A percentile compares a stretch with the other conserved stretches of the same genome.
Conservation (phyloP, 106 monocot species). For the Narthecium ossifragum region DNA sequence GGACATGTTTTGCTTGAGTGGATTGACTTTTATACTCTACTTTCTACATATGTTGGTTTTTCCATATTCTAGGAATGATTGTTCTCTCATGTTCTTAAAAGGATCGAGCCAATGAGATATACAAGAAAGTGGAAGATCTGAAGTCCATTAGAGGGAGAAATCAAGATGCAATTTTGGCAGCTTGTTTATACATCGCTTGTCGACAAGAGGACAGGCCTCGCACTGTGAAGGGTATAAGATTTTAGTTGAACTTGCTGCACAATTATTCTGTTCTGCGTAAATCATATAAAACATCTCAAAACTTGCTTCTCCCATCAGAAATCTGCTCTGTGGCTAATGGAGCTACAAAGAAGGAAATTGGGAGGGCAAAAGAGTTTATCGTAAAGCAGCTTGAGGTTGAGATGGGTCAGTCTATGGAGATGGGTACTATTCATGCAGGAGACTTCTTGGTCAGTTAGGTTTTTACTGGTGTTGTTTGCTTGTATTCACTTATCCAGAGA, state of each 20-base stretch:
- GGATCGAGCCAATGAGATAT: conserved; percentile 22
- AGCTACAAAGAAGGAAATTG: conserved; percentile 24
- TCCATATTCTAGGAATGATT: not conserved
- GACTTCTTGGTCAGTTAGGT: conserved; percentile 19
- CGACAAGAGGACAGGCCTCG: conserved; percentile 24
- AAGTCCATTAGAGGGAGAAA: conserved; percentile 23
- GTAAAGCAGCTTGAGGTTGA: conserved; percentile 25
- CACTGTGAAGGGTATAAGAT: conserved; percentile 14
- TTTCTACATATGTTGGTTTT: not conserved
- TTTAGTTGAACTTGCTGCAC: too few relatives aligned
- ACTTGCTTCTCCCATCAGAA: conserved; percentile 8
- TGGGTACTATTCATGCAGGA: conserved; percentile 22
- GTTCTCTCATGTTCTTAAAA: not conserved
- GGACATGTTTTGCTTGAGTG: too few relatives aligned
- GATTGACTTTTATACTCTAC: too few relatives aligned
- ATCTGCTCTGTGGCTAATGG: conserved; percentile 22
- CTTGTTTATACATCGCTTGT: conserved; percentile 24
- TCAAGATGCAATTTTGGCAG: conserved; percentile 26
- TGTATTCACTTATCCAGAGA: not conserved
- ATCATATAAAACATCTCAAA: too few relatives aligned
- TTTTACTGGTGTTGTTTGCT: not conserved
- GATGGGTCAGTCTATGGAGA: conserved; percentile 28
- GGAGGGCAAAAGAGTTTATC: conserved; percentile 23
- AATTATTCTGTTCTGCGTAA: too few relatives aligned
- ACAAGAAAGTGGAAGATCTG: conserved; percentile 23